Evolutionary conservation across 345 rosid species (phyloP), one percentile per base, ranked within the genome.

Genomic region (Camelina laxa): DNA sequence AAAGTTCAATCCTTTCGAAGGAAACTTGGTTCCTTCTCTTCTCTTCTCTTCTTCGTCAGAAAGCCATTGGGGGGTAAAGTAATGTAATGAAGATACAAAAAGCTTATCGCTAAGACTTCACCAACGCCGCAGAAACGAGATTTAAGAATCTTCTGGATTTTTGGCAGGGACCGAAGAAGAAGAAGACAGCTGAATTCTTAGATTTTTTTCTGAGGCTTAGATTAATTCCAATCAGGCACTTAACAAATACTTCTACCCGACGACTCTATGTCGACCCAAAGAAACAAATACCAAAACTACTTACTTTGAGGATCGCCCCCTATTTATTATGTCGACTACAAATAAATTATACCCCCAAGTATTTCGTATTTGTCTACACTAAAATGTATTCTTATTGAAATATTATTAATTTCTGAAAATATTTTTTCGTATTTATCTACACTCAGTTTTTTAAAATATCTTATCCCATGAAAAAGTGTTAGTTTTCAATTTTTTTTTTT

Each of bases 51-150:
- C 20, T 50, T 72, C 44, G 59, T 72, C 21, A 78, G 0, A 51
- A 72, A 57, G 50, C 58, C 81, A 78, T 77, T 27, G 30, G 30
- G 30, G 13, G 57, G 66, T 2, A 2, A 2, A 24, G 27, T 24
- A 24, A 24, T 24, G 30, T 27, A 10, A 10, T 33, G 27, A 30
- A 56, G 48, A 49, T 20, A 35, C 54, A 59, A 71, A 27, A 27
- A 67, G 39, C 81, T 78, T 78, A 78, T 78, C 74, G 65, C 19
- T 53, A 53, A 44, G 80, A 65, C 19, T 68, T 75, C 75, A 67
- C 53, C 44, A 44, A 67, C 3, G 60, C 81, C 77, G 60, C 48
- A 72, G 58, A 78, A 65, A 72, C n/a, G 65, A 51, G 77, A 78
- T 59, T 51, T 51, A 35, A 78, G 81, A 78, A 72, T 78, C 77